Evolutionary conservation across 345 rosid species (phyloP).

Genomic region (Citrus mangshanensis): DNA sequence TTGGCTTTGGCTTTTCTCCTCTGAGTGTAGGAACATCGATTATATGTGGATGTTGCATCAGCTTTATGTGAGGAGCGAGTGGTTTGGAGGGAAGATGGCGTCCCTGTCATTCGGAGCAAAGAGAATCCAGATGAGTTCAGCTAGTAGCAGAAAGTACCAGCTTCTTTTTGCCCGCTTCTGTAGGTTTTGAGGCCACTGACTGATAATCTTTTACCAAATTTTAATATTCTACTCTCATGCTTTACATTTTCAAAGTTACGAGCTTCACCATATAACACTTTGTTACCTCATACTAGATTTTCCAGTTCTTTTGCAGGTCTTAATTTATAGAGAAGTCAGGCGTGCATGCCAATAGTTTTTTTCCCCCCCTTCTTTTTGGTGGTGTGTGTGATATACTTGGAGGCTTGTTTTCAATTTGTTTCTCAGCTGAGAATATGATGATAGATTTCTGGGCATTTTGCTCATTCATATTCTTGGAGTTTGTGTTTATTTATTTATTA

Average conservation of each 20-base stretch:
- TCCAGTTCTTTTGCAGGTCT: neutral
- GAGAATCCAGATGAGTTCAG: constrained; percentile 38
- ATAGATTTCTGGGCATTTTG: neutral
- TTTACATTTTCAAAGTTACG: neutral
- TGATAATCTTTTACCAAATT: neutral
- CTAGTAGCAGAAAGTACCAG: constrained; percentile 17
- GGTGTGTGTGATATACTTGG: neutral
- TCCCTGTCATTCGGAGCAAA: constrained; percentile 69
- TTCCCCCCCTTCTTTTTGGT: too few relatives aligned
- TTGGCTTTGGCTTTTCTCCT: neutral
- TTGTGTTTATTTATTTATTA: neutral
- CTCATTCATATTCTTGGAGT: neutral
- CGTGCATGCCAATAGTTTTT: neutral
- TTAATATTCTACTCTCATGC: neutral
- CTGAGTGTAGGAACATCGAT: constrained; percentile 59
- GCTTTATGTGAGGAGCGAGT: constrained; percentile 73
- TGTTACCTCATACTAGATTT: neutral
- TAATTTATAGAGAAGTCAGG: neutral
- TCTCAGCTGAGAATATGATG: neutral
- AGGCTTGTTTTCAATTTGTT: neutral
- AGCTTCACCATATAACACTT: neutral
- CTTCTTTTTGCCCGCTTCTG: neutral
- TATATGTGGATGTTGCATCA: constrained; percentile 66
- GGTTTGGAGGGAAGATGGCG: constrained; percentile 82
- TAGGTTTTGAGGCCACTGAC: neutral